A percentile compares a stretch with the other conserved stretches of the same genome.
Evolutionary conservation across 805 yeast genomes (phyloP).

Genomic region (Jamesozyma rosinii): DNA sequence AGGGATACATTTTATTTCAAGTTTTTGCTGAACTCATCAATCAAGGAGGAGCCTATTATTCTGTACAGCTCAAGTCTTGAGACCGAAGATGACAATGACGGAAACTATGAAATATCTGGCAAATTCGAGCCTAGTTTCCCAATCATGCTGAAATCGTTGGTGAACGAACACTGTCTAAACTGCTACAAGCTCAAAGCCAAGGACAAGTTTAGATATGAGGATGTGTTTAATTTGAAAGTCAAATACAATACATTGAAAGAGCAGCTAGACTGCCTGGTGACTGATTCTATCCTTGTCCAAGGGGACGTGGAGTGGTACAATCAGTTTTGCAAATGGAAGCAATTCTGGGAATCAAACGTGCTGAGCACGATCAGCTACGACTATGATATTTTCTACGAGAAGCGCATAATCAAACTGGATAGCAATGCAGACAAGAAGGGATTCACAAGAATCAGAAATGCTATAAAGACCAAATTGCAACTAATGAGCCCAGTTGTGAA

Average conservation of each 20-base stretch:
- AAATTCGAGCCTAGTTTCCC: slow-evolving; percentile 14
- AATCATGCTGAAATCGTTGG: slow-evolving; percentile 13
- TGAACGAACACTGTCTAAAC: slow-evolving; percentile 19
- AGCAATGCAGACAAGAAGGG: not conserved
- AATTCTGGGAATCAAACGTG: slow-evolving; percentile 20
- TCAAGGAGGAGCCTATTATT: slow-evolving; percentile 19
- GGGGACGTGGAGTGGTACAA: slow-evolving; percentile 22
- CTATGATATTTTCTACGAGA: slow-evolving; percentile 14
- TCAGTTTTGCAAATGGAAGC: slow-evolving; percentile 18
- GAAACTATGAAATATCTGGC: slow-evolving; percentile 15
- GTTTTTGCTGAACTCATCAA: slow-evolving; percentile 22
- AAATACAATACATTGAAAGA: slow-evolving; percentile 22
- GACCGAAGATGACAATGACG: slow-evolving; percentile 2
- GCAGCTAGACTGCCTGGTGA: slow-evolving; percentile 21
- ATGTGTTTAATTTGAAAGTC: slow-evolving; percentile 17
- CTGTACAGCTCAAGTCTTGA: slow-evolving; percentile 14
- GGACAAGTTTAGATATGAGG: slow-evolving; percentile 11
- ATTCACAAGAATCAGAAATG: not conserved
- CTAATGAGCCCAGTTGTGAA: slow-evolving; percentile 10
- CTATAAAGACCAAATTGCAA: not conserved
- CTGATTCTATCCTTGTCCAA: slow-evolving; percentile 20
- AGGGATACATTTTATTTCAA: slow-evolving; percentile 23
- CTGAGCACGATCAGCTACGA: slow-evolving; percentile 18
- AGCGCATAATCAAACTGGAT: slow-evolving; percentile 7
- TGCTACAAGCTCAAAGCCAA: slow-evolving; percentile 18